Percentiles rank a stretch among this genome's conserved stretches.
phyloP scores from a whole-genome alignment of 257 asterid species.

The Misopates orontium region DNA sequence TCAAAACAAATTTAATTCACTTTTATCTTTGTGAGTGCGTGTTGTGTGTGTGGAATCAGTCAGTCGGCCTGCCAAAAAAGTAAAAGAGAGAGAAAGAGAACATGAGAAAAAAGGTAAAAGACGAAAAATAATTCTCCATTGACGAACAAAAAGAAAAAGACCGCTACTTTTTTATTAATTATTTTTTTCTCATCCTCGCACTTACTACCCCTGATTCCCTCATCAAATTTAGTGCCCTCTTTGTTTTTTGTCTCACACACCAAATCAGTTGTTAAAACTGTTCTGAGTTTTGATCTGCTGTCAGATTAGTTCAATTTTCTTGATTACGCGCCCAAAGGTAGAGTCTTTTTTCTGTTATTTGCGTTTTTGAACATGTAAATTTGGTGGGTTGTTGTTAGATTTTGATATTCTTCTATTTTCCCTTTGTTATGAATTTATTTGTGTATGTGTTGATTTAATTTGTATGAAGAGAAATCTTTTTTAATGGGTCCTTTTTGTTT shows the following conservation, averaged over 20 bases:
- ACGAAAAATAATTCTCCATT: background rate
- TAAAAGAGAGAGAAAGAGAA: background rate
- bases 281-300: constrained; percentile 29
- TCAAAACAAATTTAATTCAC: no score
- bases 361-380: constrained; percentile 11
- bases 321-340: background rate
- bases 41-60: no score
- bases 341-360: constrained; percentile 3
- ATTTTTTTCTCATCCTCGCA: no score
- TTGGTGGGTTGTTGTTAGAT: background rate
- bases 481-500: constrained; percentile 9
- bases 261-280: background rate
- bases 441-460: background rate
- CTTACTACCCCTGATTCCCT: background rate
- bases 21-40: no score
- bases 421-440: background rate
- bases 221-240: background rate
- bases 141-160: background rate
- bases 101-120: constrained; percentile 1
- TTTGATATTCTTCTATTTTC: constrained; percentile 9
- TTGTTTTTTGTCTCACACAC: background rate
- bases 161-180: no score
- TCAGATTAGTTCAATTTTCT: constrained; percentile 19
- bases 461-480: background rate
- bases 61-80: constrained; percentile 2